Base-by-base conservation (phyloP, 352 stramenopile species). In the Pythium pyrilobum region DNA sequence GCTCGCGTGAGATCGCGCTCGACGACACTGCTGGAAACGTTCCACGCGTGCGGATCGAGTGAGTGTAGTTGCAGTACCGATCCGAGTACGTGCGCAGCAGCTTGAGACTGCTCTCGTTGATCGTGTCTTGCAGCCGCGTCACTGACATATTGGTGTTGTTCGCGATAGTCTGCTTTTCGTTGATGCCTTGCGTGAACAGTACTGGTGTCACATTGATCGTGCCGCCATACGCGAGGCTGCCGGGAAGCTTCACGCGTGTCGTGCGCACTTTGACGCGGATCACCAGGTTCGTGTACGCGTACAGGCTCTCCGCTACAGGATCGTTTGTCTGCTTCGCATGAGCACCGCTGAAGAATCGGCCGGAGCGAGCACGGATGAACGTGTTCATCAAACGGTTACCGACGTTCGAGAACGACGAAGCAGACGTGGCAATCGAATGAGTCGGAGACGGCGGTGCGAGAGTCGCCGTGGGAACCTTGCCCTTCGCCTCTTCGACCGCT, bases 81-180 rank as follows among this genome's bases (percentile, higher is more conserved):
- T 91, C 81, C 40, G 74, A 83, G 54, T 93, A 93, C 20, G 50
- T 65, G 2, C 81, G 78, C 31, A 93, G 62, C 8, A 66, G 69
- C 42, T 78, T 81, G 32, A 93, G 67, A 52, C 77, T 89, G 39
- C 66, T 79, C 54, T 85, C 77, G 48, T 93, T 93, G 62, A 93
- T 93, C 33, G 80, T 69, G 37, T 93, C 83, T 52, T 93, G 83
- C 9, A 93, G 59, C 10, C 79, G 65, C 18, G 81, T 91, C n/a
- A 84, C 67, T 0, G 81, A 88, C 7, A 80, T 84, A 24, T 78
- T 78, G 1, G 84, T 93, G 62, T 92, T 87, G 72, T 97, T 97
- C 3, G 85, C 87, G 9, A 97, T 39, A 28, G 88, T 96, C 66
- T 97, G 88, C 64, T 92, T 95, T 63, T 97, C 90, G 56, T 97